phyloP scores from a whole-genome alignment of 306 rosid genomes.

The Rosa rugosa region DNA sequence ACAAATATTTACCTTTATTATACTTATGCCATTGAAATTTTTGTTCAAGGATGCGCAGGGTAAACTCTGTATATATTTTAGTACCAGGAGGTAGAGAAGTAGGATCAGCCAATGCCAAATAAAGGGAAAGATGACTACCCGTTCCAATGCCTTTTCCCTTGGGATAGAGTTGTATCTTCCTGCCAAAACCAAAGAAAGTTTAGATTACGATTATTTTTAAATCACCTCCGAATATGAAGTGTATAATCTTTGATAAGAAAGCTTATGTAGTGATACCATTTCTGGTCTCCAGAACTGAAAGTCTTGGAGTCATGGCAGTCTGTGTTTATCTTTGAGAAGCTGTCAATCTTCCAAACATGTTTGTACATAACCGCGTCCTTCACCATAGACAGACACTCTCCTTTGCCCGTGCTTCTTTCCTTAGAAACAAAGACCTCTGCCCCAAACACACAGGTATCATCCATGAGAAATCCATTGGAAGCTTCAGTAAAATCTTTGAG shows the following conservation, averaged over 20 bases:
- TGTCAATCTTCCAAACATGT: conserved; percentile 44
- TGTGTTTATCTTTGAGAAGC: conserved; percentile 37
- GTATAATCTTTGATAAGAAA: neutral
- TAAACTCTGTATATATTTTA: conserved; percentile 40
- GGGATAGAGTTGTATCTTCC: neutral
- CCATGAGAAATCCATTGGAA: conserved; percentile 53
- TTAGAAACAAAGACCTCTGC: conserved; percentile 64
- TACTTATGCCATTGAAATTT: conserved; percentile 17
- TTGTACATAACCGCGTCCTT: conserved; percentile 41
- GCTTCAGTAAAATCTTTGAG: conserved; percentile 40
- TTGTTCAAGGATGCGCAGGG: conserved; percentile 43
- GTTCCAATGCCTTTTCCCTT: conserved; percentile 7
- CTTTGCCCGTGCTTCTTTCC: conserved; percentile 43
- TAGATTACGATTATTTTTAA: neutral
- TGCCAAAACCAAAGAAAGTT: neutral
- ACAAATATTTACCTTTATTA: conserved; percentile 38
- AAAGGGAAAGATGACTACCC: conserved; percentile 36
- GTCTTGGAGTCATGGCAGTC: conserved; percentile 34
- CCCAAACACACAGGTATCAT: conserved; percentile 60
- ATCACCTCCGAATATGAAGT: neutral
- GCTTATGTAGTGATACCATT: neutral
- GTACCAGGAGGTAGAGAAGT: conserved; percentile 35
- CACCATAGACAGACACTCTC: conserved; percentile 55
- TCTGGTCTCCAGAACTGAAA: neutral
- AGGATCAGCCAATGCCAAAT: conserved; percentile 32